phyloP scores from a whole-genome alignment of 768 basidiomycete genomes.

The Strobilomyces dryophilus region DNA sequence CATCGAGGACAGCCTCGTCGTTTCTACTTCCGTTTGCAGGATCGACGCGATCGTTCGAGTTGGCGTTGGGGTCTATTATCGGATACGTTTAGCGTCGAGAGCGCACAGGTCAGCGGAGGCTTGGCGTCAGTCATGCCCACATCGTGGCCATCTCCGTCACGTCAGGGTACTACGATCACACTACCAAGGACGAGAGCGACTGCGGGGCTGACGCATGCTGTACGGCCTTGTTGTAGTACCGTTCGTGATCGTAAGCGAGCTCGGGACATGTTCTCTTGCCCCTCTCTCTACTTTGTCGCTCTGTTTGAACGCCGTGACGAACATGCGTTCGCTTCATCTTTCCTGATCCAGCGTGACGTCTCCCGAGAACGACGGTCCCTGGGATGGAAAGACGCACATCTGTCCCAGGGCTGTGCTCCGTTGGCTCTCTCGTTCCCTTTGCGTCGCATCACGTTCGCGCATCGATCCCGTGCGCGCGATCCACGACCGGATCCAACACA shows the following conservation, averaged over 20 bases:
- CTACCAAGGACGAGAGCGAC: neutral
- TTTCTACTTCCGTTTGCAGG: no score
- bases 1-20: no score
- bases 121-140: no score
- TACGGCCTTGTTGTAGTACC: neutral
- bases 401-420: neutral
- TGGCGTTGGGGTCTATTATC: no score
- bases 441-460: neutral
- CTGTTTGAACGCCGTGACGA: neutral
- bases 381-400: neutral
- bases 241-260: no score
- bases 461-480: no score
- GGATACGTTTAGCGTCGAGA: no score
- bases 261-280: neutral
- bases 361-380: slow-evolving; percentile 5
- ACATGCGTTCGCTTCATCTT: neutral
- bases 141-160: no score
- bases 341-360: neutral
- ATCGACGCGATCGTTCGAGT: neutral
- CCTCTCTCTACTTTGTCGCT: no score
- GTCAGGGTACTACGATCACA: neutral
- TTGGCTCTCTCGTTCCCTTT: neutral
- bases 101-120: neutral
- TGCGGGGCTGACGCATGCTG: neutral
- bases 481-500: no score